Evolutionary conservation across 202 grass and related monocot species (phyloP).

Genomic region (Saccharum hybrid): DNA sequence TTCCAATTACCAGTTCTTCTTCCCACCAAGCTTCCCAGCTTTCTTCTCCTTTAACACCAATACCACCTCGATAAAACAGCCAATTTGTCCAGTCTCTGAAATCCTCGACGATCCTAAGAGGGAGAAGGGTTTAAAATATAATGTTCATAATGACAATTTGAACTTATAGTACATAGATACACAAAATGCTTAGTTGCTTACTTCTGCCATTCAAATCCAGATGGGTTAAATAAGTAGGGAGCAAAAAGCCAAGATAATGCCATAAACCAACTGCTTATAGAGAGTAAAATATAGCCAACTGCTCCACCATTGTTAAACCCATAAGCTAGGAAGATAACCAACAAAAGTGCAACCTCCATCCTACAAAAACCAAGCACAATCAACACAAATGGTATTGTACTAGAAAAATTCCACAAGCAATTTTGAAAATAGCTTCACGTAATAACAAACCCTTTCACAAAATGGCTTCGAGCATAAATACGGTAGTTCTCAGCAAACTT

Average conservation of each 20-base stretch:
- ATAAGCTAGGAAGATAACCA: conserved; percentile 77
- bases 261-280: conserved; percentile 98
- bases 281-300: conserved; percentile 87
- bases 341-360: conserved; percentile 82
- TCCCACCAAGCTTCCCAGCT: conserved; percentile 99
- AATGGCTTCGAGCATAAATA: conserved; percentile 91
- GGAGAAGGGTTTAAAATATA: not conserved
- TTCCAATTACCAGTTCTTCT: conserved; percentile 81
- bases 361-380: conserved; percentile 56
- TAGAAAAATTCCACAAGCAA: not conserved
- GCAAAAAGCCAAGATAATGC: conserved; percentile 89
- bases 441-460: conserved; percentile 88
- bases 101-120: conserved; percentile 81
- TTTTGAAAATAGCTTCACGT: conserved; percentile 11
- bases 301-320: conserved; percentile 86
- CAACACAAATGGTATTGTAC: conserved; percentile 24
- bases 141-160: conserved; percentile 23
- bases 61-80: conserved; percentile 96
- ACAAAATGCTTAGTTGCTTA: conserved; percentile 53
- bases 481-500: conserved; percentile 97
- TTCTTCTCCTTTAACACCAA: conserved; percentile 98
- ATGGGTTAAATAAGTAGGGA: conserved; percentile 93
- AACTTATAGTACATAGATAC: conserved; percentile 21
- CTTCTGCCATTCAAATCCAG: conserved; percentile 99
- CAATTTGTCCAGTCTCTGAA: conserved; percentile 97